A percentile compares a stretch with the other conserved stretches of the same genome.
Evolutionary conservation across 1,139 yeast genomes (phyloP).

Genomic region (Candida albicans): DNA sequence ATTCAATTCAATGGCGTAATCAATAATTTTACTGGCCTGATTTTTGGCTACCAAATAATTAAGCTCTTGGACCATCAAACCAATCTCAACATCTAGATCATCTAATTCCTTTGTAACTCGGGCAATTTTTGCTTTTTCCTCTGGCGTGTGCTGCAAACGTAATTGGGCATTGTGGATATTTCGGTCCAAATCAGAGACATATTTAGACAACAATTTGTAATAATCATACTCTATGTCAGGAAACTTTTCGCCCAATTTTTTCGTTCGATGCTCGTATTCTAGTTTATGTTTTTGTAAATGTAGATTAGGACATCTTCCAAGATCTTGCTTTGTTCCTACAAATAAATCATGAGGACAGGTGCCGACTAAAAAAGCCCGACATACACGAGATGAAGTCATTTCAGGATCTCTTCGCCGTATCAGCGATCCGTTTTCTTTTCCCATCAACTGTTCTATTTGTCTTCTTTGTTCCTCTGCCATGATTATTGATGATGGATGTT

Average conservation of each 20-base stretch:
- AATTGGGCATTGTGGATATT: conserved; percentile 65
- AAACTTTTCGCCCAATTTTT: conserved; percentile 53
- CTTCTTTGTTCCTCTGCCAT: conserved; percentile 75
- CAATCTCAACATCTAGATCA: conserved; percentile 62
- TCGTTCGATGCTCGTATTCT: conserved; percentile 63
- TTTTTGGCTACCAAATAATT: conserved; percentile 52
- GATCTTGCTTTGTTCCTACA: conserved; percentile 77
- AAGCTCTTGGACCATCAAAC: conserved; percentile 70
- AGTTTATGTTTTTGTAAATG: conserved; percentile 77
- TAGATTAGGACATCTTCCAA: conserved; percentile 76
- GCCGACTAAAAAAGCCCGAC: conserved; percentile 81
- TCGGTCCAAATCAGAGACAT: conserved; percentile 66
- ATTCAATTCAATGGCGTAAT: conserved; percentile 46
- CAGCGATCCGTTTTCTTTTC: conserved; percentile 48
- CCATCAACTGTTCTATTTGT: conserved; percentile 82
- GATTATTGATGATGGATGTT: not conserved
- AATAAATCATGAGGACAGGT: conserved; percentile 88
- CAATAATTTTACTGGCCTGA: conserved; percentile 53
- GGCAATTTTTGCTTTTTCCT: conserved; percentile 67
- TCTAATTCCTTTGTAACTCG: conserved; percentile 68
- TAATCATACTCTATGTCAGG: conserved; percentile 76
- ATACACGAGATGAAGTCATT: conserved; percentile 67
- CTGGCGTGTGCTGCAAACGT: conserved; percentile 74
- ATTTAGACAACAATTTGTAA: conserved; percentile 50
- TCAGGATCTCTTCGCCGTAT: conserved; percentile 45